phyloP scores from a whole-genome alignment of 495 filamentous ascomycete genomes.

The Pseudevernia furfuracea region DNA sequence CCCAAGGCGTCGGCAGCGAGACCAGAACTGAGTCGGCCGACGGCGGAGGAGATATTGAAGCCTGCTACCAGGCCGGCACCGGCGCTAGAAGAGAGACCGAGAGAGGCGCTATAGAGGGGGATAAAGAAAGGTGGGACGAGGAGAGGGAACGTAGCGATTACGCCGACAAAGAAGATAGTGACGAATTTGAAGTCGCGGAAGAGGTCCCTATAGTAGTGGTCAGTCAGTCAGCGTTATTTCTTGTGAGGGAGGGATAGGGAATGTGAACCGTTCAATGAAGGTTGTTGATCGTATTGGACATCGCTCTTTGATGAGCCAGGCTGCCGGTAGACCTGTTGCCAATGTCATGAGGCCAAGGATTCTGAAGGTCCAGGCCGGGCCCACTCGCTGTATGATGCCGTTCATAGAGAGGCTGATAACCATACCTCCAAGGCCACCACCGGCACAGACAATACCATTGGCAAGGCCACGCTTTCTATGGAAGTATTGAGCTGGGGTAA shows the following conservation, averaged over 20 bases:
- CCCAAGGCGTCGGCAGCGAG: constrained; percentile 45
- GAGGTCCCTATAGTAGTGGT: not conserved
- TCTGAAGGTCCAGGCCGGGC: constrained; percentile 49
- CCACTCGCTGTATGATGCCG: constrained; percentile 38
- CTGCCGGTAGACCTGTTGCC: constrained; percentile 48
- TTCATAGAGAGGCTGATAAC: constrained; percentile 45
- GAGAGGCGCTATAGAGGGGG: constrained; percentile 41
- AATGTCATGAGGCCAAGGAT: constrained; percentile 42
- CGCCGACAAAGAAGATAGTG: constrained; percentile 45
- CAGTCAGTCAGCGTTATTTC: not conserved
- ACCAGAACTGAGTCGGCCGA: constrained; percentile 45
- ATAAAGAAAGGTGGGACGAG: constrained; percentile 56
- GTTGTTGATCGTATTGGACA: constrained; percentile 35
- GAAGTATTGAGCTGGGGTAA: constrained; percentile 49
- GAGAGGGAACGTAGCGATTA: constrained; percentile 53
- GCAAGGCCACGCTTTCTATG: constrained; percentile 46
- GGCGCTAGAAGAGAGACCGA: constrained; percentile 40
- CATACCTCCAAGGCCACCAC: constrained; percentile 47
- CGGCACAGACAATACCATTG: constrained; percentile 49
- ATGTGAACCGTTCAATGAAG: constrained; percentile 44
- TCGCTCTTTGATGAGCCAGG: constrained; percentile 50
- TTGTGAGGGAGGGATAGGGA: not conserved
- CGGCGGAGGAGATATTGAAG: constrained; percentile 48
- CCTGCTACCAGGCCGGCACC: constrained; percentile 49
- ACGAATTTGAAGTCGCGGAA: constrained; percentile 38